phyloP scores from a whole-genome alignment of 768 basidiomycete genomes.

The Phaeotremella skinneri region DNA sequence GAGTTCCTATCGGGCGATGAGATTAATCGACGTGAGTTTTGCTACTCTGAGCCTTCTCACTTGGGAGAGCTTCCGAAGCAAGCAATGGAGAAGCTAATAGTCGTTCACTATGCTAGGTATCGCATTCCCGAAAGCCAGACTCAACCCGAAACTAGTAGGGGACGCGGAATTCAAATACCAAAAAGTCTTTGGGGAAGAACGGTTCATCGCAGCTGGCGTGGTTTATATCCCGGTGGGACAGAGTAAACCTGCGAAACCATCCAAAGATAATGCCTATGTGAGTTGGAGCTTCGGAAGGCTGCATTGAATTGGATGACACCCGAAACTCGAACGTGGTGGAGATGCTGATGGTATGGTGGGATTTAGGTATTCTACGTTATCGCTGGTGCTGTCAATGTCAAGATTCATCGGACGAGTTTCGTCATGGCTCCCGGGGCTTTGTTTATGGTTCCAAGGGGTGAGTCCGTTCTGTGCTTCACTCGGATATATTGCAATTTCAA shows the following conservation, averaged over 20 bases:
- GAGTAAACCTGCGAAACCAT: slow-evolving; percentile 80
- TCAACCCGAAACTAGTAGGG: slow-evolving; percentile 62
- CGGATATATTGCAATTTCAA: too few relatives aligned
- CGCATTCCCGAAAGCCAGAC: slow-evolving; percentile 70
- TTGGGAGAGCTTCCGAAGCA: not conserved
- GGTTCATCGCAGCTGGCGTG: slow-evolving; percentile 87
- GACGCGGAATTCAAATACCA: slow-evolving; percentile 78
- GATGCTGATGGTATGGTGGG: not conserved
- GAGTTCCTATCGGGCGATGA: slow-evolving; percentile 66
- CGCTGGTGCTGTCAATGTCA: slow-evolving; percentile 82
- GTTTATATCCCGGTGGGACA: slow-evolving; percentile 73
- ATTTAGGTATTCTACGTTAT: slow-evolving; percentile 72
- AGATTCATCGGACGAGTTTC: slow-evolving; percentile 74
- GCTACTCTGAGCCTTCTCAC: not conserved
- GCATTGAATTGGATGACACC: not conserved
- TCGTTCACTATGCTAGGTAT: slow-evolving; percentile 63
- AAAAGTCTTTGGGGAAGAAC: slow-evolving; percentile 85
- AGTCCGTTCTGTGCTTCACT: slow-evolving; percentile 34
- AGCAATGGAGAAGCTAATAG: slow-evolving; percentile 13
- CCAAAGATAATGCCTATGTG: slow-evolving; percentile 92
- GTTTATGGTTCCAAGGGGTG: slow-evolving; percentile 88
- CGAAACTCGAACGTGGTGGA: not conserved
- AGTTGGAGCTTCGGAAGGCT: slow-evolving; percentile 47
- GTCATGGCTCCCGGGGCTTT: slow-evolving; percentile 76
- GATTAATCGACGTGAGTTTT: slow-evolving; percentile 66